Conservation (phyloP, 2,329 filamentous ascomycete species). For the Gremmenia infestans region DNA sequence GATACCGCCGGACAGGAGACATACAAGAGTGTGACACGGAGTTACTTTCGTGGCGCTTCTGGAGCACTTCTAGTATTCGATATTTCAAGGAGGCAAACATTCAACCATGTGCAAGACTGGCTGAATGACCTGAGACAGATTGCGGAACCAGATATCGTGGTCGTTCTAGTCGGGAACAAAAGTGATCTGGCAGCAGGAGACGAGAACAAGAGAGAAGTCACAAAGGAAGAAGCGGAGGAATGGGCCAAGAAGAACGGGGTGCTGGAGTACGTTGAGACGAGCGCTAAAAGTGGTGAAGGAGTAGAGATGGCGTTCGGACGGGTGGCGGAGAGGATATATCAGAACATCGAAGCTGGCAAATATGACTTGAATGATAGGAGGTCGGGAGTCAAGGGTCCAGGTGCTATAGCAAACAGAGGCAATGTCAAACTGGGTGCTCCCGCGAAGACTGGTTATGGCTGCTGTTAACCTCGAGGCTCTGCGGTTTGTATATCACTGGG, state of each 20-base stretch:
- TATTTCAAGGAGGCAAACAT: slow-evolving; percentile 80
- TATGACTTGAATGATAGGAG: slow-evolving; percentile 93
- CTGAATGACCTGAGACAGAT: slow-evolving; percentile 90
- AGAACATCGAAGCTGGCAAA: slow-evolving; percentile 85
- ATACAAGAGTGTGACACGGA: slow-evolving; percentile 92
- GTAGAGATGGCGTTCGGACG: slow-evolving; percentile 91
- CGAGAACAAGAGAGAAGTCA: slow-evolving; percentile 72
- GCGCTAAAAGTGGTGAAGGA: slow-evolving; percentile 89
- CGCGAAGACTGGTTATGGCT: slow-evolving; percentile 19
- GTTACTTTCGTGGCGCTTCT: slow-evolving; percentile 64
- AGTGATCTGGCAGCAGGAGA: slow-evolving; percentile 62
- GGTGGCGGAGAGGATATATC: slow-evolving; percentile 91
- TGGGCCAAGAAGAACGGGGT: slow-evolving; percentile 86
- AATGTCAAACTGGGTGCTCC: slow-evolving; percentile 40
- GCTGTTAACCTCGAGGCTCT: slow-evolving; percentile 25
- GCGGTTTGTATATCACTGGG: slow-evolving; percentile 9
- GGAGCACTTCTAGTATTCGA: slow-evolving; percentile 89
- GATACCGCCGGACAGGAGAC: slow-evolving; percentile 96
- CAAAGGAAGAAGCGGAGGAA: slow-evolving; percentile 74
- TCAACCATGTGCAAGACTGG: slow-evolving; percentile 87
- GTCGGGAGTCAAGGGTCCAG: slow-evolving; percentile 79
- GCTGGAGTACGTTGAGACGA: slow-evolving; percentile 92
- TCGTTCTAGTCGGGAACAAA: slow-evolving; percentile 95
- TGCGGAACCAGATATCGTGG: slow-evolving; percentile 90
- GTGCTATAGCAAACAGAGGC: slow-evolving; percentile 41